Evolutionary conservation across 1,284 basidiomycete genomes (phyloP).

Genomic region (Salmacisia buchloeana): DNA sequence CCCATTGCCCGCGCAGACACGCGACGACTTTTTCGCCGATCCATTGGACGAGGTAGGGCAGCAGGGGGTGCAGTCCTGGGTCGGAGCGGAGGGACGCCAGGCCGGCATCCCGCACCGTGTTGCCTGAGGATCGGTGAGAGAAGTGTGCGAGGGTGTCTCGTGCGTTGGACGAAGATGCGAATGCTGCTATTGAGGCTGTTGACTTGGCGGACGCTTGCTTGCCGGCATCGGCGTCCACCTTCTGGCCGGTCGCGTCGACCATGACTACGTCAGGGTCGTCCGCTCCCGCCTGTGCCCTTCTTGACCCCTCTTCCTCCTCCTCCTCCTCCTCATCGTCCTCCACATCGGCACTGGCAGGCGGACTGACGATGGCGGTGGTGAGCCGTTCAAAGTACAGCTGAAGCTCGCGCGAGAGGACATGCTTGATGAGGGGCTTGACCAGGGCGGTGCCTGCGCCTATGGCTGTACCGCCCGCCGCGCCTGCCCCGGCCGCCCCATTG

Average conservation of each 20-base stretch:
- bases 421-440: constrained; percentile 63
- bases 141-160: constrained; percentile 13
- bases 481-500: constrained; percentile 18
- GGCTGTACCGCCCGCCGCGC: neutral
- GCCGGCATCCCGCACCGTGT: constrained; percentile 63
- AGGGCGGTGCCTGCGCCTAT: neutral
- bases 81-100: constrained; percentile 81
- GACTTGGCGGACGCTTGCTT: neutral
- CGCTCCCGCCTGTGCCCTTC: constrained; percentile 10
- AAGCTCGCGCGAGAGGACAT: constrained; percentile 86
- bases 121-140: constrained; percentile 32
- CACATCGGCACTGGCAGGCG: constrained; percentile 27
- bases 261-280: constrained; percentile 13
- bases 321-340: constrained; percentile 15
- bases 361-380: constrained; percentile 58
- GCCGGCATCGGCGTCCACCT: neutral
- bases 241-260: neutral
- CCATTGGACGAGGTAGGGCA: constrained; percentile 94
- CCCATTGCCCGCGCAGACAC: constrained; percentile 50
- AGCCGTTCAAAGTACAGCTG: constrained; percentile 92
- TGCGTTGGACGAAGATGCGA: neutral
- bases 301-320: constrained; percentile 21
- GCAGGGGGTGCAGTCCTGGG: constrained; percentile 84
- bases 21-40: constrained; percentile 65
- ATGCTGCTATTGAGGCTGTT: neutral